These are phyloP conservation scores for Tricholomella constricta DNA, from an alignment of 768 basidiomycete genomes.

Conservation along the genomic window DNA sequence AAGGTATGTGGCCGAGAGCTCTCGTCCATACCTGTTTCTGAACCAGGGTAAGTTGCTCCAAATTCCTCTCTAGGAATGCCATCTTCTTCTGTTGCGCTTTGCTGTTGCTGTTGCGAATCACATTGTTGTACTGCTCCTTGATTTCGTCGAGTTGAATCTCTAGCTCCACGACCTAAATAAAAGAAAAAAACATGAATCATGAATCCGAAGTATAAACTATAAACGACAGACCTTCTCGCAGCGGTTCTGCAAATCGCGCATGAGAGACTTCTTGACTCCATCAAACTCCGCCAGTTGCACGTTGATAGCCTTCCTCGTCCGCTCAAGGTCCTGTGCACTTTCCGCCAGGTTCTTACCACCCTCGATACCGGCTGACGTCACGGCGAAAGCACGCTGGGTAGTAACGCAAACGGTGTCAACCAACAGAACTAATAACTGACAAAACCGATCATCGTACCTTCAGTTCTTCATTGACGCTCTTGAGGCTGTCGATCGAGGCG, in stretches of 20 bases:
- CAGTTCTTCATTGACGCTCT: conserved; percentile 96
- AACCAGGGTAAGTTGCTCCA: conserved; percentile 92
- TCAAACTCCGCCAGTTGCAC: conserved; percentile 99
- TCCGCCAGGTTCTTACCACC: conserved; percentile 97
- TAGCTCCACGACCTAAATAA: conserved; percentile 87
- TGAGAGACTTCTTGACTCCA: conserved; percentile 96
- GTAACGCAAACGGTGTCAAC: conserved; percentile 14
- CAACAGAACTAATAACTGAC: conserved; percentile 6
- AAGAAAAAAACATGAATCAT: conserved; percentile 17
- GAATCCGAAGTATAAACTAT: conserved; percentile 12
- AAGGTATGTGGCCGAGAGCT: background rate
- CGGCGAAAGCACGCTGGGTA: conserved; percentile 89
- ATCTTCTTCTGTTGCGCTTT: conserved; percentile 99
- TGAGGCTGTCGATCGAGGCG: conserved; percentile 86
- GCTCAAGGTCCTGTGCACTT: conserved; percentile 95
- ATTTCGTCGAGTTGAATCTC: conserved; percentile 99
- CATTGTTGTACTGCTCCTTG: conserved; percentile 98
- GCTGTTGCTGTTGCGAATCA: conserved; percentile 96
- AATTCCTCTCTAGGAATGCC: conserved; percentile 95
- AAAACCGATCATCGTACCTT: conserved; percentile 58
- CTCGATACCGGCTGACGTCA: conserved; percentile 95
- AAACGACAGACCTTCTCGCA: conserved; percentile 85
- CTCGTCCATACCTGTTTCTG: conserved; percentile 82
- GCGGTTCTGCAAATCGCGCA: conserved; percentile 98
- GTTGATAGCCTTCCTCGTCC: conserved; percentile 94